Percentiles rank a stretch among this genome's conserved stretches.
phyloP scores from a whole-genome alignment of 768 basidiomycete genomes.

The Mycena floridula region DNA sequence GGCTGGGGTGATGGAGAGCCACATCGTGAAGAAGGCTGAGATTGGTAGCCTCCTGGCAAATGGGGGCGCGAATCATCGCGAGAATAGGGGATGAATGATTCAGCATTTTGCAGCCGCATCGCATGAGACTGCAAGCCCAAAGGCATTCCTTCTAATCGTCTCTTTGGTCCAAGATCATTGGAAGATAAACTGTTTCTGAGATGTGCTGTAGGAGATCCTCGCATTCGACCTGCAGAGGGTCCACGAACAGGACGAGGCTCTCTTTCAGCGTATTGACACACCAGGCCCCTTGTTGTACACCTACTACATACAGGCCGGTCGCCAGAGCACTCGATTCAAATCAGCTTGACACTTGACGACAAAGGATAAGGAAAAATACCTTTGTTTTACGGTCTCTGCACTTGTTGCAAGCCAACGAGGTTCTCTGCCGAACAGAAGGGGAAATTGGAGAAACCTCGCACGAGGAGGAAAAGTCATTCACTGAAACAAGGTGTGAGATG shows the following conservation, averaged over 20 bases:
- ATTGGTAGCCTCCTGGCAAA: neutral
- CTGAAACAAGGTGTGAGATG: neutral
- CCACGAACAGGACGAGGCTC: slow-evolving; percentile 3
- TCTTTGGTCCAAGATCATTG: neutral
- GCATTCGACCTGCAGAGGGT: neutral
- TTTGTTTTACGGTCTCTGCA: slow-evolving; percentile 55
- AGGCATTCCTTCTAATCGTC: too few species aligned
- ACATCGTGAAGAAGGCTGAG: neutral
- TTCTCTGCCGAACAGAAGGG: slow-evolving; percentile 30
- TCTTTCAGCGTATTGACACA: slow-evolving; percentile 39
- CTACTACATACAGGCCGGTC: slow-evolving; percentile 46
- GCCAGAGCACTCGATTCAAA: slow-evolving; percentile 46
- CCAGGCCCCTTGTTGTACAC: slow-evolving; percentile 41
- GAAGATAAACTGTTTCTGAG: neutral
- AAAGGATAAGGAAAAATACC: slow-evolving; percentile 22
- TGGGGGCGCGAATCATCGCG: neutral
- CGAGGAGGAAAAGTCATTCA: too few species aligned
- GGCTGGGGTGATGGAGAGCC: too few species aligned
- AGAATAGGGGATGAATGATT: neutral
- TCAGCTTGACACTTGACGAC: neutral
- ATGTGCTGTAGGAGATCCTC: neutral
- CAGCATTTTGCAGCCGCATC: too few species aligned
- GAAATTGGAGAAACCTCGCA: slow-evolving; percentile 4
- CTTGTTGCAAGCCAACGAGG: slow-evolving; percentile 49
- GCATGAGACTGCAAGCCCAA: too few species aligned